These are phyloP conservation scores for Russula lepida DNA, from an alignment of 768 basidiomycete genomes.

Conservation along the genomic window DNA sequence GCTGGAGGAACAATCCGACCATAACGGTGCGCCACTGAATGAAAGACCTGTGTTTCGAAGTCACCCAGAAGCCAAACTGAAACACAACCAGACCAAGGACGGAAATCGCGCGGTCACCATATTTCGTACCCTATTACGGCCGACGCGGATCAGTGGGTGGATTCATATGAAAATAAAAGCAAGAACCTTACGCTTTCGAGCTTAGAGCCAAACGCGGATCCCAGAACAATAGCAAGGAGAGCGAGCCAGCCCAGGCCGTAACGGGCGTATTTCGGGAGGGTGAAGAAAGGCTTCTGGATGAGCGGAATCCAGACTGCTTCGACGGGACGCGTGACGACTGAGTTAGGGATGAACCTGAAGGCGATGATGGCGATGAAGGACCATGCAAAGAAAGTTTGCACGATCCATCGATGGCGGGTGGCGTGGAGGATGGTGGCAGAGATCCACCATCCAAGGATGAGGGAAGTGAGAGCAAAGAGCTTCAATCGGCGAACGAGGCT, in stretches of 20 bases:
- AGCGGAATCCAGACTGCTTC: slow-evolving; percentile 59
- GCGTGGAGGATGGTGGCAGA: slow-evolving; percentile 56
- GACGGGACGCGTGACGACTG: slow-evolving; percentile 62
- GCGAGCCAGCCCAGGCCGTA: slow-evolving; percentile 66
- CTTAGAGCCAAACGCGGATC: slow-evolving; percentile 79
- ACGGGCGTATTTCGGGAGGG: slow-evolving; percentile 42
- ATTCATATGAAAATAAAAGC: neutral
- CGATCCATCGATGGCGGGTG: slow-evolving; percentile 76
- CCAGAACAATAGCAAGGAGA: slow-evolving; percentile 70
- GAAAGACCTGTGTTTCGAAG: slow-evolving; percentile 51
- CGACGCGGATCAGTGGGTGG: slow-evolving; percentile 9
- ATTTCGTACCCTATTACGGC: slow-evolving; percentile 42
- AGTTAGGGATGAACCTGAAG: slow-evolving; percentile 74
- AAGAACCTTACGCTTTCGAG: slow-evolving; percentile 40
- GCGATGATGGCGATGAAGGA: slow-evolving; percentile 70
- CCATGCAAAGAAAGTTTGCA: slow-evolving; percentile 78
- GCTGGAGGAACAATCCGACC: slow-evolving; percentile 78
- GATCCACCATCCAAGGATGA: slow-evolving; percentile 84
- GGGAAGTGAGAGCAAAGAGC: slow-evolving; percentile 42
- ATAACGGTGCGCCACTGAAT: slow-evolving; percentile 83
- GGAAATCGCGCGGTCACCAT: slow-evolving; percentile 73
- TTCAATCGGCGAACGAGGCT: slow-evolving; percentile 27
- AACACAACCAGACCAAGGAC: slow-evolving; percentile 75
- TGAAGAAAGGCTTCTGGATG: slow-evolving; percentile 62
- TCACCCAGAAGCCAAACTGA: slow-evolving; percentile 64